phyloP scores from a whole-genome alignment of 2,329 filamentous ascomycete genomes.

The Pseudocercospora fuligena region DNA sequence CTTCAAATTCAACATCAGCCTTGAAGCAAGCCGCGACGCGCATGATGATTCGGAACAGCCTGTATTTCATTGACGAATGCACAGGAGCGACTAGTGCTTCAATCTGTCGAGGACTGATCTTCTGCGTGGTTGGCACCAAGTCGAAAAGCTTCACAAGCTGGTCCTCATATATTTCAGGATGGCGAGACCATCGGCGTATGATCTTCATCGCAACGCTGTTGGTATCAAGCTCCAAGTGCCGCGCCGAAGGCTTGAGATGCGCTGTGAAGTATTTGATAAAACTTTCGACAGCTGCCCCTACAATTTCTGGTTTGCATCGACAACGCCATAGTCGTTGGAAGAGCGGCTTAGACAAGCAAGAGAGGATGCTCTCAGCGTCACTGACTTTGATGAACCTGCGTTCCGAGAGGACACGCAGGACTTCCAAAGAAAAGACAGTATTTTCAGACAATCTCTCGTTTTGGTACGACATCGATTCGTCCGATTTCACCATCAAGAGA shows the following conservation, averaged over 20 bases:
- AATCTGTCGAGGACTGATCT: not conserved
- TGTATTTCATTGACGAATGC: slow-evolving; percentile 7
- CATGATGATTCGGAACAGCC: slow-evolving; percentile 15
- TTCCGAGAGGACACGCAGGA: slow-evolving; percentile 6
- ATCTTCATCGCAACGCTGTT: not conserved
- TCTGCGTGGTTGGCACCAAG: not conserved
- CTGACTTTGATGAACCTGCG: not conserved
- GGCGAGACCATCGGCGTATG: slow-evolving; percentile 12
- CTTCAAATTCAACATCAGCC: slow-evolving; percentile 21
- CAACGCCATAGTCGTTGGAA: slow-evolving; percentile 12
- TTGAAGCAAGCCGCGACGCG: slow-evolving; percentile 9
- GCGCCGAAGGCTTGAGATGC: not conserved
- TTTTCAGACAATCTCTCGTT: slow-evolving; percentile 11
- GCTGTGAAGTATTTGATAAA: slow-evolving; percentile 5
- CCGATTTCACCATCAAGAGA: slow-evolving; percentile 10
- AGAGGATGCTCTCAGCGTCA: not conserved
- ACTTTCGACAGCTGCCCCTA: not conserved
- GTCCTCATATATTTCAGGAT: slow-evolving; percentile 6
- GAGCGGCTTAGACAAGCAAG: slow-evolving; percentile 7
- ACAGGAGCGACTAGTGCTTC: not conserved
- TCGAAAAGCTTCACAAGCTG: slow-evolving; percentile 3
- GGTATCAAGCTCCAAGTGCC: not conserved
- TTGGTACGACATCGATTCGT: not conserved
- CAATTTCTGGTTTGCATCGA: not conserved
- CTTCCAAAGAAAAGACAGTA: slow-evolving; percentile 13